These are phyloP conservation scores for Tetradesmus obliquus DNA, from an alignment of 139 green algal genomes.

Conservation along the genomic window DNA sequence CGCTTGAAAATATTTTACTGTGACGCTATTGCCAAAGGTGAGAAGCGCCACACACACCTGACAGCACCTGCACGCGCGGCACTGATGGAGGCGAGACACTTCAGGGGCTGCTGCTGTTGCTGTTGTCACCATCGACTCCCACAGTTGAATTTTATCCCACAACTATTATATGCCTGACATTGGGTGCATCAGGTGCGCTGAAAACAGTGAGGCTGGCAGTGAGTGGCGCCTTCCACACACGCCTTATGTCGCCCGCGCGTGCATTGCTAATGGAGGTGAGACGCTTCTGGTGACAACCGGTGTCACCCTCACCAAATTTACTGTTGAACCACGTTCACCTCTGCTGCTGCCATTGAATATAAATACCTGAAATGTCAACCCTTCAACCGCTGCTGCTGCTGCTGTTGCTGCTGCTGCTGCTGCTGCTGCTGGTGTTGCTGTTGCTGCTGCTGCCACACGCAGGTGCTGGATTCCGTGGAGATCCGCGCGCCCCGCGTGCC, in stretches of 20 bases:
- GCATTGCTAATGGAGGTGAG: conserved; percentile 73
- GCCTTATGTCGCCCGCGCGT: conserved; percentile 56
- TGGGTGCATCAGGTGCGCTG: conserved; percentile 74
- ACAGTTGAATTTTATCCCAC: no score
- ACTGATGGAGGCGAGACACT: conserved; percentile 65
- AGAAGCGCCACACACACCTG: no score
- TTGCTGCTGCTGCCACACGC: neutral
- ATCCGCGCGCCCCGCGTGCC: conserved; percentile 81
- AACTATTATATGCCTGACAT: no score
- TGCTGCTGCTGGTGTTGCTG: neutral
- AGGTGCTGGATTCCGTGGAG: conserved; percentile 52
- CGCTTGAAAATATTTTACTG: no score
- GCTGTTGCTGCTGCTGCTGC: neutral
- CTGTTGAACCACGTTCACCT: no score
- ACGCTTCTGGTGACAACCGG: no score
- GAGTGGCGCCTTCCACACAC: conserved; percentile 11
- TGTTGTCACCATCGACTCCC: no score
- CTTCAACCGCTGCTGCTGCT: no score
- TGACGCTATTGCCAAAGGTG: no score
- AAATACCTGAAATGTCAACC: no score
- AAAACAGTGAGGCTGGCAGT: conserved; percentile 85
- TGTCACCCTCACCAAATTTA: no score
- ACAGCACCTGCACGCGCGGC: conserved; percentile 68
- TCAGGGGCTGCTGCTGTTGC: neutral
- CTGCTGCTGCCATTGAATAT: no score